Conservation (phyloP, 2,329 filamentous ascomycete species). For the Fusarium sp. region DNA sequence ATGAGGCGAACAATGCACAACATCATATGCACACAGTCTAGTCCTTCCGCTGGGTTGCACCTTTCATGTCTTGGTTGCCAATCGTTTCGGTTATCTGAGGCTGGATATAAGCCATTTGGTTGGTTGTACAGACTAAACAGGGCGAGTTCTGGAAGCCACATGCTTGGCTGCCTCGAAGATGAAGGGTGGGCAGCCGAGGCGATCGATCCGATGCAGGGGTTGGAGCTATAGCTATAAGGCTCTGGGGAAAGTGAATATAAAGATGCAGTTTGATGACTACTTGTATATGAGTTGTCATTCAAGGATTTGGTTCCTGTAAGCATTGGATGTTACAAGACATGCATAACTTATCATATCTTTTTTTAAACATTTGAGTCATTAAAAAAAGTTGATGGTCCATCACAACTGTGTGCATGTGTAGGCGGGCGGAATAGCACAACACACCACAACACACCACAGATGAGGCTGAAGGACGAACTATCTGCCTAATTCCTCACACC, state of each 20-base stretch:
- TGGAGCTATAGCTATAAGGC: not conserved
- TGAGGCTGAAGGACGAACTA: conserved; percentile 26
- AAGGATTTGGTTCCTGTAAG: not conserved
- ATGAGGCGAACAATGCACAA: conserved; percentile 13
- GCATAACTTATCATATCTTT: not conserved
- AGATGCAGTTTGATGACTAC: not conserved
- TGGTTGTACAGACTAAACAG: conserved; percentile 3
- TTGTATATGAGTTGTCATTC: conserved; percentile 5
- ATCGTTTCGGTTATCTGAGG: conserved; percentile 3
- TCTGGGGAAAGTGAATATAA: not conserved
- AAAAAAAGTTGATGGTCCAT: too few relatives aligned
- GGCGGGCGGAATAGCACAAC: not conserved
- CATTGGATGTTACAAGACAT: not conserved
- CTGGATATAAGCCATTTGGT: not conserved
- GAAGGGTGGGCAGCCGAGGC: conserved; percentile 12
- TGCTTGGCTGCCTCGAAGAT: conserved; percentile 11
- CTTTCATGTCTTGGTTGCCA: conserved; percentile 4
- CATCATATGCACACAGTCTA: not conserved
- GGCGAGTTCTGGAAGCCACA: conserved; percentile 7
- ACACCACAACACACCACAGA: not conserved
- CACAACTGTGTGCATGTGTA: not conserved
- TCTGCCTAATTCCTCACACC: conserved; percentile 20
- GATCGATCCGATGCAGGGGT: conserved; percentile 18
- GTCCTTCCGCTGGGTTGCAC: not conserved
- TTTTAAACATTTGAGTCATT: not conserved